Percentiles rank a stretch among this genome's conserved stretches.
Evolutionary conservation across 2,329 filamentous ascomycete species (phyloP).

Genomic region (Neofusicoccum laricinum): DNA sequence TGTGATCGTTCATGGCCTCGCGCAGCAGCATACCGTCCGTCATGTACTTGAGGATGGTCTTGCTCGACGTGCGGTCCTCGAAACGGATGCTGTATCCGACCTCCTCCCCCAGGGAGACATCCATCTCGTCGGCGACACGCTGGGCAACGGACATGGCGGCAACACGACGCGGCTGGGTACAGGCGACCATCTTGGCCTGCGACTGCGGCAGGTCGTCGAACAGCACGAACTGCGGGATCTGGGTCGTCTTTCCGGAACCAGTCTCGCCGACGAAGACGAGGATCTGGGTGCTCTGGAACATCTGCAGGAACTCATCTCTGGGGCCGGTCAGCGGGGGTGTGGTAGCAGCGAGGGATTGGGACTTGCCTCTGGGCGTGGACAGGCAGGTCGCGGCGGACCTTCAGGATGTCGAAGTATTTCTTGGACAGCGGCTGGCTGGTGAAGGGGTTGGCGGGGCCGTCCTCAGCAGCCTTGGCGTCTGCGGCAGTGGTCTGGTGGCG

Average conservation of each 20-base stretch:
- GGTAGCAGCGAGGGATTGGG: neutral
- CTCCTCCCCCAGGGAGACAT: slow-evolving; percentile 83
- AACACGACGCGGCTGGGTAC: slow-evolving; percentile 95
- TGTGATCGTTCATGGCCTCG: slow-evolving; percentile 89
- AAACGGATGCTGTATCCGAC: slow-evolving; percentile 98
- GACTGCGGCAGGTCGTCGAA: slow-evolving; percentile 92
- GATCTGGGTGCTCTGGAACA: slow-evolving; percentile 93
- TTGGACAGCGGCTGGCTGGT: slow-evolving; percentile 72
- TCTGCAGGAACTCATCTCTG: slow-evolving; percentile 85
- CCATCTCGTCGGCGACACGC: slow-evolving; percentile 93
- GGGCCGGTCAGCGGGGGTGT: slow-evolving; percentile 17
- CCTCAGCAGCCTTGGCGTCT: slow-evolving; percentile 71
- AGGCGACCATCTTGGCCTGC: slow-evolving; percentile 86
- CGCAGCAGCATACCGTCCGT: slow-evolving; percentile 97
- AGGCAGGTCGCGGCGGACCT: slow-evolving; percentile 78
- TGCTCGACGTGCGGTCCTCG: slow-evolving; percentile 84
- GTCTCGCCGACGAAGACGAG: slow-evolving; percentile 98
- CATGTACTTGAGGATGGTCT: slow-evolving; percentile 98
- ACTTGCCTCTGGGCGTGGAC: slow-evolving; percentile 83
- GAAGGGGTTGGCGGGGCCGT: slow-evolving; percentile 82
- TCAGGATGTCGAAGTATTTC: slow-evolving; percentile 86
- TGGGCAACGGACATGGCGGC: slow-evolving; percentile 97
- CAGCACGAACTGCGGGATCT: slow-evolving; percentile 97
- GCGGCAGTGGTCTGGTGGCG: slow-evolving; percentile 77
- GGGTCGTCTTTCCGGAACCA: slow-evolving; percentile 97